Conservation (phyloP, 306 rosid genomes). For the Corylus americana region DNA sequence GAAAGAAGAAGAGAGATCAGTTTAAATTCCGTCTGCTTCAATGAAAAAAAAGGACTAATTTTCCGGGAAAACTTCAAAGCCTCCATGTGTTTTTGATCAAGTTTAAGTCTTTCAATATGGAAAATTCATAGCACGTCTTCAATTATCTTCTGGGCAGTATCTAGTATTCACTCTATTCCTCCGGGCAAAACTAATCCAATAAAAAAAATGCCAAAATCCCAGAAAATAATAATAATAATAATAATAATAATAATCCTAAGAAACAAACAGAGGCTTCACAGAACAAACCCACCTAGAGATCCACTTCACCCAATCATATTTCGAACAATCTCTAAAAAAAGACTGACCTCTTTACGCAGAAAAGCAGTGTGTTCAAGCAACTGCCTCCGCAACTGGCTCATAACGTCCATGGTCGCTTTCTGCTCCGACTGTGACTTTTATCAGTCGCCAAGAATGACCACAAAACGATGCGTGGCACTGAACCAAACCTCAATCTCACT, state of each 20-base stretch:
- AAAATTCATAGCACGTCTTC: neutral
- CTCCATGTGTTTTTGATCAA: neutral
- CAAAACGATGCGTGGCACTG: neutral
- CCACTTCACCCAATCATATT: neutral
- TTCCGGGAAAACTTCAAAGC: too few species aligned
- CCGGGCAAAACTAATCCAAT: neutral
- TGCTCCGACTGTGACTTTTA: neutral
- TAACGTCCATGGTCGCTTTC: constrained; percentile 53
- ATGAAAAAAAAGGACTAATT: neutral
- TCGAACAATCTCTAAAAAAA: neutral
- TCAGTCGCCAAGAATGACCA: neutral
- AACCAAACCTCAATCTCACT: neutral
- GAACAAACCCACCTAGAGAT: neutral
- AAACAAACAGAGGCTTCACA: neutral
- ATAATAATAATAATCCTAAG: too few species aligned
- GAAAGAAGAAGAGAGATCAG: neutral
- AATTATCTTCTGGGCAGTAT: neutral
- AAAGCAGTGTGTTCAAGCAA: constrained; percentile 42
- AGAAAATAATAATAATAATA: too few species aligned
- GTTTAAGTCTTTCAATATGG: neutral
- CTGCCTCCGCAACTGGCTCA: constrained; percentile 49
- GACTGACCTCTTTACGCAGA: constrained; percentile 54
- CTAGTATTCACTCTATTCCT: neutral
- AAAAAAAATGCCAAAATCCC: neutral
- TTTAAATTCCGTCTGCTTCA: neutral